phyloP scores from a whole-genome alignment of 345 rosid genomes.

The Diplotaxis tenuifolia region DNA sequence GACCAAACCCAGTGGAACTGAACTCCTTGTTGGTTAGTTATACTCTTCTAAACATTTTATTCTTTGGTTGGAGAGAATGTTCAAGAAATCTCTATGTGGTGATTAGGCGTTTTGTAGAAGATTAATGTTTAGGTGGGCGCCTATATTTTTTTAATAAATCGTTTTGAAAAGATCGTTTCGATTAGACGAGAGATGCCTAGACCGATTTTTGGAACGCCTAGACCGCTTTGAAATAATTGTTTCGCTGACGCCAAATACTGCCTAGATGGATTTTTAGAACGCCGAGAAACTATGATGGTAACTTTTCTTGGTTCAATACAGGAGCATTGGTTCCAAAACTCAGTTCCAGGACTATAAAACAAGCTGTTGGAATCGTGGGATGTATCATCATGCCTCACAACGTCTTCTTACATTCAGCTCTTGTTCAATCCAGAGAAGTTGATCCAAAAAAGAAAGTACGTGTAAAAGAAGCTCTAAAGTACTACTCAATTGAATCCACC shows the following conservation, averaged over 20 bases:
- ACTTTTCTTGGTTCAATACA: conserved; percentile 18
- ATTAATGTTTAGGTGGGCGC: not conserved
- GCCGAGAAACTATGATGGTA: not conserved
- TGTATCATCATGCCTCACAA: conserved; percentile 98
- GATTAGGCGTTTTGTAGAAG: not conserved
- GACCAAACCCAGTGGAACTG: conserved; percentile 68
- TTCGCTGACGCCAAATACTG: no score
- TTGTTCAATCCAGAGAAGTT: conserved; percentile 83
- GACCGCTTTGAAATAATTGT: no score
- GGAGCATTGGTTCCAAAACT: conserved; percentile 82
- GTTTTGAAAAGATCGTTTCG: no score
- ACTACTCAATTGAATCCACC: conserved; percentile 80
- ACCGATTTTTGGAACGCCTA: not conserved
- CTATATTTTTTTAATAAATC: no score
- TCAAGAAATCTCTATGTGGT: not conserved
- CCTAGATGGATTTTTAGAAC: not conserved
- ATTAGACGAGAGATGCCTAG: no score
- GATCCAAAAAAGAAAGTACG: conserved; percentile 61
- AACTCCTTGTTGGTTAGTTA: conserved; percentile 72
- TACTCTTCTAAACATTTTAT: not conserved
- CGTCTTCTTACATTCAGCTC: conserved; percentile 94
- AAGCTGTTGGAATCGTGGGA: conserved; percentile 94
- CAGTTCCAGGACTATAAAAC: conserved; percentile 79
- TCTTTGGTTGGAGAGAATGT: not conserved
- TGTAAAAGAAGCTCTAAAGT: conserved; percentile 87